Evolutionary conservation across 2,329 filamentous ascomycete genomes (phyloP).

Genomic region (Pseudocercospora vitis): DNA sequence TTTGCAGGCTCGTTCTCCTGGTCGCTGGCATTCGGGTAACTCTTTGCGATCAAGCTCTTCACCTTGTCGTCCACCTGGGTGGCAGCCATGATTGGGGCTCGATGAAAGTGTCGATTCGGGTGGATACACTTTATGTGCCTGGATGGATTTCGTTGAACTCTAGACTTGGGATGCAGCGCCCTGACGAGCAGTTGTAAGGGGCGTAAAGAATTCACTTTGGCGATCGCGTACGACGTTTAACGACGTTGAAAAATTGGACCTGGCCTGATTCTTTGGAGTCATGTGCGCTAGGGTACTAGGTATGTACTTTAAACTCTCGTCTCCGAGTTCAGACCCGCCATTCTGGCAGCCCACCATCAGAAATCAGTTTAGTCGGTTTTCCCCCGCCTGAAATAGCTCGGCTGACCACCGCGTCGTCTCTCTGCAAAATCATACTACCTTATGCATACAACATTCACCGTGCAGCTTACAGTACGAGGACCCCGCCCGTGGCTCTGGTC

Average conservation of each 20-base stretch:
- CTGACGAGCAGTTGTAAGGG: conserved; percentile 27
- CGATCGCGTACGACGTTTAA: conserved; percentile 1
- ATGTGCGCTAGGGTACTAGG: no score
- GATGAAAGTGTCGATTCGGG: background rate
- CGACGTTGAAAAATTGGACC: background rate
- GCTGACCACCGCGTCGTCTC: no score
- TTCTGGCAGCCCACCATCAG: background rate
- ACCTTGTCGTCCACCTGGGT: conserved; percentile 36
- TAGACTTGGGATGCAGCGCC: conserved; percentile 15
- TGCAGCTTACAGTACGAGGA: no score
- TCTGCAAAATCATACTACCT: no score
- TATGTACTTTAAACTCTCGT: background rate
- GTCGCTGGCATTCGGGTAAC: conserved; percentile 37
- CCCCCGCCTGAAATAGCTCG: no score
- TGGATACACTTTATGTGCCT: background rate
- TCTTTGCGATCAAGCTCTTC: conserved; percentile 36
- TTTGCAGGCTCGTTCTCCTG: conserved; percentile 37
- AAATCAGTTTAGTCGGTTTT: background rate
- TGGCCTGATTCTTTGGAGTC: conserved; percentile 3
- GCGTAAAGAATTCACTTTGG: conserved; percentile 32
- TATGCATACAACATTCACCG: no score
- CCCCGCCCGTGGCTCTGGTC: no score
- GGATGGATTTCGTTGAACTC: background rate
- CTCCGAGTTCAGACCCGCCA: background rate
- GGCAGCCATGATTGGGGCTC: conserved; percentile 33